Evolutionary conservation across 306 rosid genomes (phyloP).

Genomic region (Vicia faba): DNA sequence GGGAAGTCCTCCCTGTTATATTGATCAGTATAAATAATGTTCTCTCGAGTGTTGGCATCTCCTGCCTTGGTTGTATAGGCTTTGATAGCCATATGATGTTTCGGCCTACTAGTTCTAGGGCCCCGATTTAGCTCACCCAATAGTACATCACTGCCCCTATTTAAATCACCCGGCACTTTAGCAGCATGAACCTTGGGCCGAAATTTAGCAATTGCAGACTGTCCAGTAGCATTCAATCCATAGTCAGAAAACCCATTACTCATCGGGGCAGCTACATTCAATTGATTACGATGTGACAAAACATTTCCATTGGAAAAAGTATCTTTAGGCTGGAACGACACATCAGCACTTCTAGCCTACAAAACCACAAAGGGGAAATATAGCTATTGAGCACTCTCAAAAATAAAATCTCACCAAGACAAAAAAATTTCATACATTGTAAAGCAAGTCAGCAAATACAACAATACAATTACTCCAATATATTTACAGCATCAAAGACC

Average conservation of each 20-base stretch:
- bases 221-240: conserved; percentile 58
- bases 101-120: conserved; percentile 70
- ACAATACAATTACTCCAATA: not conserved
- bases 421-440: not conserved
- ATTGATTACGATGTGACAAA: conserved; percentile 52
- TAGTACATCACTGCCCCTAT: conserved; percentile 56
- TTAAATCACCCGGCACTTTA: conserved; percentile 53
- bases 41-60: conserved; percentile 66
- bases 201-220: conserved; percentile 51
- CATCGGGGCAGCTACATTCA: conserved; percentile 50
- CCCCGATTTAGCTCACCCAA: conserved; percentile 89
- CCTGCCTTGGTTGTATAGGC: conserved; percentile 71
- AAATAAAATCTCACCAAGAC: not conserved
- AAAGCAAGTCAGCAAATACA: conserved; percentile 17
- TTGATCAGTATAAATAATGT: conserved; percentile 70
- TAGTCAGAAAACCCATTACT: conserved; percentile 61
- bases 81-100: conserved; percentile 63
- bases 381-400: conserved; percentile 11
- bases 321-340: conserved; percentile 54
- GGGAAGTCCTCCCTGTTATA: conserved; percentile 81
- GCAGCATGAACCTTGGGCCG: conserved; percentile 58
- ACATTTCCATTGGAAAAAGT: conserved; percentile 59
- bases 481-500: not conserved
- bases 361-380: conserved; percentile 22
- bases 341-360: conserved; percentile 59